Percentiles rank a stretch among this genome's conserved stretches.
Evolutionary conservation across 2,329 filamentous ascomycete species (phyloP).

Genomic region (Curvularia hawaiiensis): DNA sequence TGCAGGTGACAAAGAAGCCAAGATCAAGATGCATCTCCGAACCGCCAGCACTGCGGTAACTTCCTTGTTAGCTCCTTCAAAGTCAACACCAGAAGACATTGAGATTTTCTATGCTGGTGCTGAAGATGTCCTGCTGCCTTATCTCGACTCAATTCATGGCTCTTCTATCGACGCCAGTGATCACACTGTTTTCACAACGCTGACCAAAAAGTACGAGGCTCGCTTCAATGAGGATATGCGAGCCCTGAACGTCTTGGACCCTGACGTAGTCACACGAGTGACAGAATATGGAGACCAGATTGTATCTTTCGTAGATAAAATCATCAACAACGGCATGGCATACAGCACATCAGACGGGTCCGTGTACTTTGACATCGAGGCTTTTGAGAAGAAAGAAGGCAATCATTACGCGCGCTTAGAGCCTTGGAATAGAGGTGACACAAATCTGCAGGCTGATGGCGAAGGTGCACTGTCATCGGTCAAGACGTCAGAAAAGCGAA

Average conservation of each 20-base stretch:
- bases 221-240: conserved; percentile 89
- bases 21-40: conserved; percentile 87
- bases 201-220: conserved; percentile 85
- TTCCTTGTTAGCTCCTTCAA: conserved; percentile 49
- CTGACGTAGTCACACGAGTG: conserved; percentile 84
- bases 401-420: conserved; percentile 85
- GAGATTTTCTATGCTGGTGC: conserved; percentile 62
- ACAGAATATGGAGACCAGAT: conserved; percentile 92
- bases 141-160: conserved; percentile 71
- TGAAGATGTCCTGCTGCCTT: conserved; percentile 76
- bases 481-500: conserved; percentile 69
- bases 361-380: conserved; percentile 90
- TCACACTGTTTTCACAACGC: conserved; percentile 80
- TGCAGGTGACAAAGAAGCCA: conserved; percentile 79
- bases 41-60: conserved; percentile 61
- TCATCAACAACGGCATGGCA: conserved; percentile 84
- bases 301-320: conserved; percentile 79
- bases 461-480: conserved; percentile 75
- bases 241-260: conserved; percentile 80
- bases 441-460: conserved; percentile 82
- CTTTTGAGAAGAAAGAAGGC: conserved; percentile 77
- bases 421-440: conserved; percentile 84
- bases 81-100: conserved; percentile 36
- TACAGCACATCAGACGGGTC: conserved; percentile 79
- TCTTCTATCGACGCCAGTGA: conserved; percentile 63